Conservation (phyloP, 148 eudicot genomes). For the Agrostemma githago region DNA sequence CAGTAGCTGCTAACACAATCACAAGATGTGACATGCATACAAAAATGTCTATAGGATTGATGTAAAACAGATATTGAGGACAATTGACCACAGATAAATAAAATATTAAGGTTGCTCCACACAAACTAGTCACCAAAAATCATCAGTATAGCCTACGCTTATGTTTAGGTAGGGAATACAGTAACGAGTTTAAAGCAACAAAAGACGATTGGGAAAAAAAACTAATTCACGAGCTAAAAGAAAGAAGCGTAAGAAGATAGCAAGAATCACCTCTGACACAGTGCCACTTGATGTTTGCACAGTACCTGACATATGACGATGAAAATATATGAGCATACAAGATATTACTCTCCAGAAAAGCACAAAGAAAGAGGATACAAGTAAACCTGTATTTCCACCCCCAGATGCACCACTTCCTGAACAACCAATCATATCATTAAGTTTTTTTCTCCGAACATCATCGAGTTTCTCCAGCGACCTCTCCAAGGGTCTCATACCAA, state of each 20-base stretch:
- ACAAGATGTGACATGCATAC: neutral
- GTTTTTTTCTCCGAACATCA: constrained; percentile 88
- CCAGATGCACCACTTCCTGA: constrained; percentile 46
- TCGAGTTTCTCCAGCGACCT: constrained; percentile 96
- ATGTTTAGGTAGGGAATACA: neutral
- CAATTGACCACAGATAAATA: neutral
- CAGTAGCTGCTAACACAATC: neutral
- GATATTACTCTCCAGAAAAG: neutral
- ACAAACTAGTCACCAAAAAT: neutral
- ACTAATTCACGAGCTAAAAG: neutral
- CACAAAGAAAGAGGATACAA: neutral
- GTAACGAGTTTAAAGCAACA: neutral
- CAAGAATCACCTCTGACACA: constrained; percentile 53
- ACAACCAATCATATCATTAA: constrained; percentile 92
- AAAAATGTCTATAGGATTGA: neutral
- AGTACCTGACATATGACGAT: constrained; percentile 34
- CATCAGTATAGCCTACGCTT: neutral
- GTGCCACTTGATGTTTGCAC: constrained; percentile 55
- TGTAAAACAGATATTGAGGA: neutral
- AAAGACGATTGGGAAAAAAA: neutral
- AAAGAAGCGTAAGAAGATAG: neutral
- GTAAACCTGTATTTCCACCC: constrained; percentile 57
- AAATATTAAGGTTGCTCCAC: neutral
- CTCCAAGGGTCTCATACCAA: constrained; percentile 98
- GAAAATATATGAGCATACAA: neutral